phyloP scores from a whole-genome alignment of 495 filamentous ascomycete genomes.

The Trichodelitschia bisporula region DNA sequence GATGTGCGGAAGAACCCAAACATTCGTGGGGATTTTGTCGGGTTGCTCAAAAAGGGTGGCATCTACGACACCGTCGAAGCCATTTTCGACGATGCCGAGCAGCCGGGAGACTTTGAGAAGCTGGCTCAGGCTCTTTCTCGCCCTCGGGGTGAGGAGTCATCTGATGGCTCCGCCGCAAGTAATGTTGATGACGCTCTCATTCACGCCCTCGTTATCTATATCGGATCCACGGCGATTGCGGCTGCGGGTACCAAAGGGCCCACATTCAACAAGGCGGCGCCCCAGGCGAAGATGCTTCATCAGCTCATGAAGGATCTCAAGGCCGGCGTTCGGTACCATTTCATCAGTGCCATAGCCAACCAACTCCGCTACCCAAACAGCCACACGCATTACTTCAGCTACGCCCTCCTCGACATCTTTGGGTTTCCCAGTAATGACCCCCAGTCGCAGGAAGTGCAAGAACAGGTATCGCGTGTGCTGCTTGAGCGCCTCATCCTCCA shows the following conservation, averaged over 20 bases:
- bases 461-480: conserved; percentile 71
- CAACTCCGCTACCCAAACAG: conserved; percentile 78
- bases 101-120: conserved; percentile 17
- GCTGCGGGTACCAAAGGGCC: conserved; percentile 30
- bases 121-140: conserved; percentile 41
- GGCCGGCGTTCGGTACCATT: conserved; percentile 62
- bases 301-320: conserved; percentile 46
- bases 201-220: conserved; percentile 60
- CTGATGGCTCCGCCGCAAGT: conserved; percentile 32
- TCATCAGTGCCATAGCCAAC: conserved; percentile 66
- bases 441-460: conserved; percentile 57
- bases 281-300: conserved; percentile 51
- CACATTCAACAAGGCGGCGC: conserved; percentile 39
- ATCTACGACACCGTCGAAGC: conserved; percentile 45
- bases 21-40: conserved; percentile 33
- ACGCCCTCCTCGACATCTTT: conserved; percentile 69
- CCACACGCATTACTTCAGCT: conserved; percentile 82
- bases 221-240: conserved; percentile 45
- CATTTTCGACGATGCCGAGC: conserved; percentile 16
- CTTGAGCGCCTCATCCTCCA: conserved; percentile 71
- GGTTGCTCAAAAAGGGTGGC: conserved; percentile 30
- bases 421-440: conserved; percentile 42
- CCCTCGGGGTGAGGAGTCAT: conserved; percentile 25
- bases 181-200: conserved; percentile 46
- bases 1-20: conserved; percentile 44